Evolutionary conservation across 129 eudicot species (phyloP), one percentile per base, ranked within the genome.

Genomic region (Deinandra increscens): DNA sequence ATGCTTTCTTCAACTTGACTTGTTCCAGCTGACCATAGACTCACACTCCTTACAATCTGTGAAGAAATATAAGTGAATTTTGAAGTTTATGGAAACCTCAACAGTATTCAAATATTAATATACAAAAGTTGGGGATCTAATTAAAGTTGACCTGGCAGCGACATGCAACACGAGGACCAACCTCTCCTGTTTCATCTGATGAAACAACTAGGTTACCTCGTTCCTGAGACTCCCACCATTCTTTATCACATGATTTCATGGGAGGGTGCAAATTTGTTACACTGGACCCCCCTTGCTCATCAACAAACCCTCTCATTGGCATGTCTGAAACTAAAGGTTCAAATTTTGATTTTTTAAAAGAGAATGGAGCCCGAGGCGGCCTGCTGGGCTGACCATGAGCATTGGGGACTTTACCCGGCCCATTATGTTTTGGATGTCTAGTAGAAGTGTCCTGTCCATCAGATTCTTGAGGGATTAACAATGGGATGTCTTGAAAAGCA

Each of bases 21-120:
- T 23, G 98, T 93, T 7, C 98, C 98, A 55, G 97, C 98, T 41
- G 98, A 93, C 98, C 98, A 93, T 20, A 86, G 88, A 66, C 95
- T 89, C 79, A 93, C 98, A 72, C 98, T 93, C 76, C 98, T 83
- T 66, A 93, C 75, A 51, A 93, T 78, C 97, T 93, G 84, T 60
- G 74, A 66, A 58, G 19, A 12, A 58, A 26, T 22, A 12, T 29
- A 46, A 46, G 8, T 20, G n/a, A 29, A 58, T 65, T 56, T 26
- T 5, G 6, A 68, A 59, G 29, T 56, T 29, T 12, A 46, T 43
- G 37, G 13, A 75, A 49, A 13, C 13, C 42, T 34, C 29, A 50
- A 18, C 9, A 43, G 17, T 38, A 49, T 13, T 42, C 15, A 54
- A 19, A 55, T 55, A 11, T 23, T 23, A 55, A 55, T 23, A 7